A percentile compares a stretch with the other conserved stretches of the same genome.
Conservation (phyloP, 768 basidiomycete species). For the Dentipellis fragilis region DNA sequence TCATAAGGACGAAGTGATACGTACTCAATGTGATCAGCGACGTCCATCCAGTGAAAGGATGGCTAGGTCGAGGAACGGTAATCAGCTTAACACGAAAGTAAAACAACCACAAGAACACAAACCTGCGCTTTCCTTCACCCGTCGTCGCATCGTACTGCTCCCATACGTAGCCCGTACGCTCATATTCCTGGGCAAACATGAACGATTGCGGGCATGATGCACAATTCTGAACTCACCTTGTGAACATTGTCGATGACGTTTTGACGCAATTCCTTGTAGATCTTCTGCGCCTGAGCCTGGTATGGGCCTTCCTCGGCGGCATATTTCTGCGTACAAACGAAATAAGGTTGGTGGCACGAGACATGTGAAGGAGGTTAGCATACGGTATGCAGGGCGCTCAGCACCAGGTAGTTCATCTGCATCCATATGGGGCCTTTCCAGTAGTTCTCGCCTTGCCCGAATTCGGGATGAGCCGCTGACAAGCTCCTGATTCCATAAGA, state of each 20-base stretch:
- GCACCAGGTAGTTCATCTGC: conserved; percentile 91
- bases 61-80: conserved; percentile 34
- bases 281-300: conserved; percentile 59
- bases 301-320: conserved; percentile 72
- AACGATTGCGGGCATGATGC: not conserved
- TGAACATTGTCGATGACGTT: conserved; percentile 83
- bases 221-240: conserved; percentile 30
- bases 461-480: conserved; percentile 80
- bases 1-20: conserved; percentile 22
- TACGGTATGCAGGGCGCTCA: conserved; percentile 73
- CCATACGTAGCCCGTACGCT: conserved; percentile 92
- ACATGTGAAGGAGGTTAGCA: conserved; percentile 4
- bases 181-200: conserved; percentile 55
- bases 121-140: conserved; percentile 84
- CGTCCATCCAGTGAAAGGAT: conserved; percentile 97
- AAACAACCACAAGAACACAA: conserved; percentile 11
- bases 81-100: conserved; percentile 2
- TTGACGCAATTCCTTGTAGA: conserved; percentile 70
- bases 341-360: not conserved
- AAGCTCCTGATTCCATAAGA: conserved; percentile 82
- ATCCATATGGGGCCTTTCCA: conserved; percentile 98
- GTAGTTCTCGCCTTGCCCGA: conserved; percentile 90
- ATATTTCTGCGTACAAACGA: conserved; percentile 49
- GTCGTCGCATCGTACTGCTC: conserved; percentile 87
- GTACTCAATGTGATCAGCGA: conserved; percentile 81